A percentile compares a stretch with the other conserved stretches of the same genome.
phyloP scores from a whole-genome alignment of 176 grass and related monocot genomes.

The Aechmea fasciata region DNA sequence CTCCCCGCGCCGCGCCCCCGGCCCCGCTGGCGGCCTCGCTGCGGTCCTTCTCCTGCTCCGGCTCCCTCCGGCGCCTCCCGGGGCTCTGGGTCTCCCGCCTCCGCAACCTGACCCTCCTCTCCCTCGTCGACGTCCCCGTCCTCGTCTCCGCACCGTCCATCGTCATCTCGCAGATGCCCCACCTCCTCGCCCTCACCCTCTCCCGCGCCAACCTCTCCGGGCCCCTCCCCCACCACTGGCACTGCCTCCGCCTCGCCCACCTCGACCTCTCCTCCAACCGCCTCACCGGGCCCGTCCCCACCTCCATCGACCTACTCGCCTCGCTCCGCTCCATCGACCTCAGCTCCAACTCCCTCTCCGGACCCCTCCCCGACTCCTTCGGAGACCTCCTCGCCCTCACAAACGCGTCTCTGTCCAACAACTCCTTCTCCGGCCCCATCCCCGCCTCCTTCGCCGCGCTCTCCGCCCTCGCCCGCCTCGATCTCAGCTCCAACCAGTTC shows the following conservation, averaged over 20 bases:
- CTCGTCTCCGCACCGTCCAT: conserved; percentile 36
- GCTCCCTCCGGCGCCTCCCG: conserved; percentile 54
- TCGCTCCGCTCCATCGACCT: conserved; percentile 58
- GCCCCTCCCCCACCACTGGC: conserved; percentile 75
- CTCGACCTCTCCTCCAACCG: conserved; percentile 81
- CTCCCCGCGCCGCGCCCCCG: conserved; percentile 53
- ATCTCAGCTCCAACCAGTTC: conserved; percentile 75
- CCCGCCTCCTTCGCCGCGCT: conserved; percentile 62
- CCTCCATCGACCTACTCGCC: conserved; percentile 55
- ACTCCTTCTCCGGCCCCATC: conserved; percentile 60
- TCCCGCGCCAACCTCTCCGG: conserved; percentile 72
- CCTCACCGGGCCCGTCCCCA: conserved; percentile 55
- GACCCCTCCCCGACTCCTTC: conserved; percentile 50
- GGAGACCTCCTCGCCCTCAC: conserved; percentile 69
- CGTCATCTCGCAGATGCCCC: conserved; percentile 66
- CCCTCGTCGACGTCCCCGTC: conserved; percentile 46
- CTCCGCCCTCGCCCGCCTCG: conserved; percentile 58
- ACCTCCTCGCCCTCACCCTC: conserved; percentile 43
- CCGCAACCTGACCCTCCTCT: conserved; percentile 60
- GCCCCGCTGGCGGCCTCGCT: conserved; percentile 40
- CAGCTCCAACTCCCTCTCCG: conserved; percentile 68
- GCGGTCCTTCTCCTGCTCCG: conserved; percentile 52
- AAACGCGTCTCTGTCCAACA: conserved; percentile 48
- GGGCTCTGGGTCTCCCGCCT: conserved; percentile 71
- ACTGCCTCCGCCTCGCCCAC: conserved; percentile 60